These are phyloP conservation scores for Phytophthora macrochlamydospora DNA, from an alignment of 352 stramenopile genomes.

Conservation along the genomic window DNA sequence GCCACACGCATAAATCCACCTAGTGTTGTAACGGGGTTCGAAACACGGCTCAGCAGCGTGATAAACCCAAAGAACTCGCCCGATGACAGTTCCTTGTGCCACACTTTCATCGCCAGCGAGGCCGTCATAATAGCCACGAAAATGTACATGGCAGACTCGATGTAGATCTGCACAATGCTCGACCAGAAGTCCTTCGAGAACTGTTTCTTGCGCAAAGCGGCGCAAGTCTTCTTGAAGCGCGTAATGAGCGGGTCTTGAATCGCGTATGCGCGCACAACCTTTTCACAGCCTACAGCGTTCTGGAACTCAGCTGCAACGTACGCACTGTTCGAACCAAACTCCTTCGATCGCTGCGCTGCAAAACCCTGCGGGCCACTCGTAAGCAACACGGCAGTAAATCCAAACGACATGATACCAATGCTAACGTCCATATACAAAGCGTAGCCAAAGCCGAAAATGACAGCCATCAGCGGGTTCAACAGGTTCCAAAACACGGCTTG, in stretches of 20 bases:
- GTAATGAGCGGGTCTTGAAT: conserved; percentile 82
- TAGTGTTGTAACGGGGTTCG: conserved; percentile 80
- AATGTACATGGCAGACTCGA: conserved; percentile 91
- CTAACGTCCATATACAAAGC: conserved; percentile 82
- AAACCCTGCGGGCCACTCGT: conserved; percentile 85
- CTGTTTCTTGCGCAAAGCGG: conserved; percentile 75
- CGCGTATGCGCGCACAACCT: conserved; percentile 86
- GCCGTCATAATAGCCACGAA: conserved; percentile 89
- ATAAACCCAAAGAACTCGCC: conserved; percentile 89
- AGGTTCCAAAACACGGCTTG: conserved; percentile 91
- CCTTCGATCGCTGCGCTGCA: conserved; percentile 82
- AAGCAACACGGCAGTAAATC: conserved; percentile 79
- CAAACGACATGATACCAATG: conserved; percentile 85
- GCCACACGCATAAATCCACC: conserved; percentile 90
- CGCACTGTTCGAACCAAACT: conserved; percentile 87
- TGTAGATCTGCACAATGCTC: conserved; percentile 91
- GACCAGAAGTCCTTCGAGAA: conserved; percentile 92
- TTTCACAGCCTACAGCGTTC: conserved; percentile 83
- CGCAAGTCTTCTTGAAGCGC: conserved; percentile 73
- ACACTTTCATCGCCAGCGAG: conserved; percentile 87
- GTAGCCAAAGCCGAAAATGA: conserved; percentile 87
- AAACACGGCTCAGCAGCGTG: conserved; percentile 79
- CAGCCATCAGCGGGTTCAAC: conserved; percentile 78
- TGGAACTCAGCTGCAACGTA: conserved; percentile 90
- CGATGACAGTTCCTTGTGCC: conserved; percentile 64